Conservation (phyloP, 345 rosid species). For the Psidium friedrichsthalianum region DNA sequence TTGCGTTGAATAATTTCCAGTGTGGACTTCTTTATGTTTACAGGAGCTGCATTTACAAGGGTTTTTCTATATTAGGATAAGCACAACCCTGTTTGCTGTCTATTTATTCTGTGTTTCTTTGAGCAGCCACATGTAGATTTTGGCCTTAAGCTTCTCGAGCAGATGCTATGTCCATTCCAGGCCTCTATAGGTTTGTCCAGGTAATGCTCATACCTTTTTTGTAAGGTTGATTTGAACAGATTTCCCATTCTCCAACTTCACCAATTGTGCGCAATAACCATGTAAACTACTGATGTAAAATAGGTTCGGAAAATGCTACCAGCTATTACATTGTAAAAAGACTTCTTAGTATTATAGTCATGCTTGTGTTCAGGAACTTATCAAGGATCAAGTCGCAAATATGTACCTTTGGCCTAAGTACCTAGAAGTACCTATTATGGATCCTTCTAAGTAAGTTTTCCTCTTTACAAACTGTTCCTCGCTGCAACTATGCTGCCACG, state of each 20-base stretch:
- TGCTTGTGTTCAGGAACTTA: constrained; percentile 47
- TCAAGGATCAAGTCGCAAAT: constrained; percentile 88
- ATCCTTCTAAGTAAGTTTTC: constrained; percentile 54
- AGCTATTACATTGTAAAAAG: neutral
- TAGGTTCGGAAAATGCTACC: neutral
- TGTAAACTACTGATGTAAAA: neutral
- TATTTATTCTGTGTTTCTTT: neutral
- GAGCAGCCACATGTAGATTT: constrained; percentile 89
- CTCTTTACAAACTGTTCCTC: neutral
- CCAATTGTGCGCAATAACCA: neutral
- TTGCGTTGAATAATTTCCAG: constrained; percentile 10
- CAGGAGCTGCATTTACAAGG: neutral
- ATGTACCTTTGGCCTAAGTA: constrained; percentile 97
- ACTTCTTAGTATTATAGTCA: neutral
- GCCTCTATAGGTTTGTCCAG: constrained; percentile 70
- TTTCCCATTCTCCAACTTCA: neutral
- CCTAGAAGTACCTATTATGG: constrained; percentile 66
- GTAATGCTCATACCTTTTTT: constrained; percentile 17
- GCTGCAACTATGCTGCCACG: neutral
- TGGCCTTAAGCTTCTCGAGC: constrained; percentile 78
- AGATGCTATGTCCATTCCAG: constrained; percentile 96
- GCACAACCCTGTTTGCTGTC: neutral
- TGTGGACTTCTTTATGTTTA: neutral
- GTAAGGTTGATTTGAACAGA: neutral
- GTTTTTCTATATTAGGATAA: neutral